Evolutionary conservation across 495 filamentous ascomycete genomes (phyloP).

Genomic region (Astrothelium subdiscretum): DNA sequence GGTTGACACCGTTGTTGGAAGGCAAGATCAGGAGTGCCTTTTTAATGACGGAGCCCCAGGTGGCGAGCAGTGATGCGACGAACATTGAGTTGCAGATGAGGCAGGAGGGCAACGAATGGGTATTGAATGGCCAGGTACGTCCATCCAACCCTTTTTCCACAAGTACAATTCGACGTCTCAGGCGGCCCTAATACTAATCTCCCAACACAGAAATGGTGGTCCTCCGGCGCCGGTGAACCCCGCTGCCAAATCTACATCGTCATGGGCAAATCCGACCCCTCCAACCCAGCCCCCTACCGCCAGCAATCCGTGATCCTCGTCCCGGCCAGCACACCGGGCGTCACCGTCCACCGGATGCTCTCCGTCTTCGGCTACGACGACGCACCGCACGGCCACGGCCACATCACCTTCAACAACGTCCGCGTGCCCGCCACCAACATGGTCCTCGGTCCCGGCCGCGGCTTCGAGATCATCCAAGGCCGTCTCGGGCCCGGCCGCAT

Average conservation of each 20-base stretch:
- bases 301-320: slow-evolving; percentile 35
- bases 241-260: slow-evolving; percentile 34
- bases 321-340: slow-evolving; percentile 28
- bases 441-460: slow-evolving; percentile 29
- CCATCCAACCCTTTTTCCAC: not conserved
- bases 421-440: slow-evolving; percentile 30
- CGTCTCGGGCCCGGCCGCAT: slow-evolving; percentile 34
- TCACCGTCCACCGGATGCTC: slow-evolving; percentile 35
- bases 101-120: slow-evolving; percentile 28
- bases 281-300: slow-evolving; percentile 26
- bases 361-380: slow-evolving; percentile 36
- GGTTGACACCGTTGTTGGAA: slow-evolving; percentile 30
- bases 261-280: slow-evolving; percentile 32
- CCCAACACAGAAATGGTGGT: slow-evolving; percentile 31
- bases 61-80: slow-evolving; percentile 32
- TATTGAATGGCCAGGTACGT: slow-evolving; percentile 30
- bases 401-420: slow-evolving; percentile 33
- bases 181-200: slow-evolving; percentile 4
- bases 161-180: not conserved
- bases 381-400: slow-evolving; percentile 34
- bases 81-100: slow-evolving; percentile 29
- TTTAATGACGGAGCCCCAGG: slow-evolving; percentile 35
- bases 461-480: slow-evolving; percentile 36
- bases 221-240: slow-evolving; percentile 30
- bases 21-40: slow-evolving; percentile 34